These are phyloP conservation scores for Pichia sp. DNA, from an alignment of 1,139 yeast species.

Conservation along the genomic window DNA sequence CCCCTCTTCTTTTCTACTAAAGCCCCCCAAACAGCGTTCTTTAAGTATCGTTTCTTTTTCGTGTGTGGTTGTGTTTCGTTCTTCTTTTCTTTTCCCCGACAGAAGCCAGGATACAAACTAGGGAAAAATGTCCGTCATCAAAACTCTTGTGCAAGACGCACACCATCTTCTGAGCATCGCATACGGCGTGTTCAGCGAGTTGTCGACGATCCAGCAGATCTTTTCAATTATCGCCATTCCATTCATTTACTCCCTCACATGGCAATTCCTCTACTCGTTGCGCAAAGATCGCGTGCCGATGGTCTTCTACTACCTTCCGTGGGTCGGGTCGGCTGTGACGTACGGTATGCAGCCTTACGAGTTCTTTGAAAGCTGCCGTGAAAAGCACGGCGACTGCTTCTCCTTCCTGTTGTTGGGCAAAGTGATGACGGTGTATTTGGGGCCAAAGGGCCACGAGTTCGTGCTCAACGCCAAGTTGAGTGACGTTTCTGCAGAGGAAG, in stretches of 20 bases:
- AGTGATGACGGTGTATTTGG: conserved; percentile 91
- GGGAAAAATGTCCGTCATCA: conserved; percentile 26
- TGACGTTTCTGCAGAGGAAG: conserved; percentile 94
- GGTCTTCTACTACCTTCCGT: conserved; percentile 90
- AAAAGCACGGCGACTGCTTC: conserved; percentile 86
- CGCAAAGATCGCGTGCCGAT: conserved; percentile 82
- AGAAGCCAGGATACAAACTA: background rate
- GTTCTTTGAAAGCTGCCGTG: conserved; percentile 73
- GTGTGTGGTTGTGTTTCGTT: background rate
- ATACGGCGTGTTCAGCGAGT: conserved; percentile 14
- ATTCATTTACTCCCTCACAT: conserved; percentile 55
- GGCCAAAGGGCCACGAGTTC: conserved; percentile 97
- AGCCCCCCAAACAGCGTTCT: too few species aligned
- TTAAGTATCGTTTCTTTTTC: background rate
- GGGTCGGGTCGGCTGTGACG: conserved; percentile 86
- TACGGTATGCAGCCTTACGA: conserved; percentile 93
- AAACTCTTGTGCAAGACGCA: conserved; percentile 21
- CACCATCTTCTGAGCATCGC: conserved; percentile 9
- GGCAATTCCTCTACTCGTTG: conserved; percentile 68
- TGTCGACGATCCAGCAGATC: conserved; percentile 33
- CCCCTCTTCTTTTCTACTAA: background rate
- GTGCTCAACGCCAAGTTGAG: conserved; percentile 84
- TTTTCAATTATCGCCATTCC: conserved; percentile 43
- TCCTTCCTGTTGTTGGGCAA: conserved; percentile 85
- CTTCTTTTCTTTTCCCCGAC: background rate